These are phyloP conservation scores for Xanthoconium purpureum DNA, from an alignment of 768 basidiomycete species.

Conservation along the genomic window DNA sequence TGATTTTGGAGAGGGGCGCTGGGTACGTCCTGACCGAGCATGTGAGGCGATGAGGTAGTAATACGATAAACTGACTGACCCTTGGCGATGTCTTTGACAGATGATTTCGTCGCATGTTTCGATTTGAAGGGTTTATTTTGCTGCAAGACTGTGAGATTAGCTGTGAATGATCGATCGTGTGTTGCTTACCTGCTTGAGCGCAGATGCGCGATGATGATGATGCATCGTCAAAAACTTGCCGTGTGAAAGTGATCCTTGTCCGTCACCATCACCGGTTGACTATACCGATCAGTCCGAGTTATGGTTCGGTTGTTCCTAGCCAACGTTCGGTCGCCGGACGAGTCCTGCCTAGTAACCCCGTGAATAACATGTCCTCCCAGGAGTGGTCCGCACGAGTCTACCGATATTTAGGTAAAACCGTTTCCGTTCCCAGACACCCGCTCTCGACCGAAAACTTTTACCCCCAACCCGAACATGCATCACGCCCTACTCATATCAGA, in stretches of 20 bases:
- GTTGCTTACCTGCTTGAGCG: conserved; percentile 66
- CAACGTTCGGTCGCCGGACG: too few relatives aligned
- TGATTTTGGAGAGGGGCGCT: conserved; percentile 53
- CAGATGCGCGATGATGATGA: conserved; percentile 67
- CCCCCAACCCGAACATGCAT: conserved; percentile 10
- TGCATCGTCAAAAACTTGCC: conserved; percentile 40
- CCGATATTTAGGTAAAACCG: background rate
- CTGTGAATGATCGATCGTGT: background rate
- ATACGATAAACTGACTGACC: conserved; percentile 42
- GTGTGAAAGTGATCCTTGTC: conserved; percentile 1
- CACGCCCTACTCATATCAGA: conserved; percentile 25
- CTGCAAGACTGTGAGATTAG: conserved; percentile 35
- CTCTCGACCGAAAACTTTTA: background rate
- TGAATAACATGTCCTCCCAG: too few relatives aligned
- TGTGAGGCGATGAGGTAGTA: background rate
- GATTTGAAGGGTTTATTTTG: conserved; percentile 93
- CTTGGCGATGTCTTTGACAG: conserved; percentile 81
- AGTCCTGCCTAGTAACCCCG: too few relatives aligned
- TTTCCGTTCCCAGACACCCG: background rate
- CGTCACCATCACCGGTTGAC: too few relatives aligned
- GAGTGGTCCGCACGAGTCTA: too few relatives aligned
- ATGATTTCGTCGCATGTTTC: conserved; percentile 81
- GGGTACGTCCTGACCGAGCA: conserved; percentile 44
- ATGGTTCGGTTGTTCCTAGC: too few relatives aligned
- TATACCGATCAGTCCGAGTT: too few relatives aligned